Evolutionary conservation across 2,329 filamentous ascomycete genomes (phyloP), one percentile per base, ranked within the genome.

Genomic region (Aspergillus piperis): DNA sequence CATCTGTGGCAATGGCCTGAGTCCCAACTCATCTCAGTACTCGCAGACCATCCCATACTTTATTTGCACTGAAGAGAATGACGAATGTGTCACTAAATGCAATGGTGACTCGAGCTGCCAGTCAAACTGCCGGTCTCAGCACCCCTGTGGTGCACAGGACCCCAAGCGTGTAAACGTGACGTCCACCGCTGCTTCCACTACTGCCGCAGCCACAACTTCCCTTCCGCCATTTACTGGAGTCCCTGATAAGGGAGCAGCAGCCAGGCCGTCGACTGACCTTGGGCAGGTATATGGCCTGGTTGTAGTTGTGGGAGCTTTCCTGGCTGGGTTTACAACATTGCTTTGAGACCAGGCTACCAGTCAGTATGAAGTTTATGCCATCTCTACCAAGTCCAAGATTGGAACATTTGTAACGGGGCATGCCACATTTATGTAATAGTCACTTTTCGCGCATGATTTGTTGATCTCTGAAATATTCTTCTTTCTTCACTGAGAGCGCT

Each of bases 11-110:
- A 82, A 83, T 70, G 79, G 80, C 64, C 65, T 80, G 57, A 70
- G 77, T 5, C 86, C 86, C 67, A 88, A 88, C 71, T 74, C 85
- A 59, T 82, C 84, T 63, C 78, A 87, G 69, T 88, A 85, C 79
- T 84, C 84, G 36, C 82, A 85, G 67, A 88, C 86, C 13, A 79
- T 88, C 54, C 85, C 86, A 17, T 88, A 83, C 78, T 88, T 80
- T 75, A 79, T 84, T 73, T 88, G 86, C 77, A 82, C 80, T 8
- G 79, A 85, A 64, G 79, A 77, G 74, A 84, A 83, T 71, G 83
- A 79, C 69, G 77, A 86, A 64, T 87, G 84, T 66, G 83, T 86
- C 23, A 67, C 63, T 11, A 75, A 74, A 66, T 88, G 86, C 64
- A 75, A 72, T 32, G 67, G 71, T 17, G 66, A 84, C 69, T 80